phyloP scores from a whole-genome alignment of 75 land plant genomes.

The Chamaecyparis obtusa region DNA sequence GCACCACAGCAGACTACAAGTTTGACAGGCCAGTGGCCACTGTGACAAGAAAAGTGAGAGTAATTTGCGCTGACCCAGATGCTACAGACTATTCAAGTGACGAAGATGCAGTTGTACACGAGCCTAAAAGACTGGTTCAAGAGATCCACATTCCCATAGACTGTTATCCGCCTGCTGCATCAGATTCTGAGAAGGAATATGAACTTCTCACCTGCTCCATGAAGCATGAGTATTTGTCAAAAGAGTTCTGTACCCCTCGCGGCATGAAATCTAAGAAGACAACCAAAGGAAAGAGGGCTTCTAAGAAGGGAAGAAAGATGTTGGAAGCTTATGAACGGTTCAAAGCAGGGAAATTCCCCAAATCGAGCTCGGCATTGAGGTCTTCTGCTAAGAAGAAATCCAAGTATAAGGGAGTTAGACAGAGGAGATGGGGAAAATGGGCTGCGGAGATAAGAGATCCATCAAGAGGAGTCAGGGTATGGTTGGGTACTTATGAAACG shows the following conservation, averaged over 20 bases:
- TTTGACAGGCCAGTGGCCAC: background rate
- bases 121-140: conserved; percentile 3
- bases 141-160: conserved; percentile 11
- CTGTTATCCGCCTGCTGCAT: background rate
- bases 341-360: background rate
- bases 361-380: background rate
- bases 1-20: background rate
- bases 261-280: background rate
- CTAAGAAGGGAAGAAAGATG: background rate
- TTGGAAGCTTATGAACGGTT: conserved; percentile 1
- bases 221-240: background rate
- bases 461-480: conserved; percentile 35
- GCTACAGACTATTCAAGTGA: conserved; percentile 14
- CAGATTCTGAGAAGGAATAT: conserved; percentile 6
- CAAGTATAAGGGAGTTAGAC: conserved; percentile 36
- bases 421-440: conserved; percentile 52
- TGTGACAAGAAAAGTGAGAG: background rate
- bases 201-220: background rate
- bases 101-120: background rate
- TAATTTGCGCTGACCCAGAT: conserved; percentile 13
- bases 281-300: background rate
- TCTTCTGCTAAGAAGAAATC: background rate
- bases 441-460: conserved; percentile 54
- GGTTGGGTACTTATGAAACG: conserved; percentile 45
- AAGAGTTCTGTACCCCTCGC: background rate